Evolutionary conservation across 2,329 filamentous ascomycete genomes (phyloP).

Genomic region (Sclerotiophoma versabilis): DNA sequence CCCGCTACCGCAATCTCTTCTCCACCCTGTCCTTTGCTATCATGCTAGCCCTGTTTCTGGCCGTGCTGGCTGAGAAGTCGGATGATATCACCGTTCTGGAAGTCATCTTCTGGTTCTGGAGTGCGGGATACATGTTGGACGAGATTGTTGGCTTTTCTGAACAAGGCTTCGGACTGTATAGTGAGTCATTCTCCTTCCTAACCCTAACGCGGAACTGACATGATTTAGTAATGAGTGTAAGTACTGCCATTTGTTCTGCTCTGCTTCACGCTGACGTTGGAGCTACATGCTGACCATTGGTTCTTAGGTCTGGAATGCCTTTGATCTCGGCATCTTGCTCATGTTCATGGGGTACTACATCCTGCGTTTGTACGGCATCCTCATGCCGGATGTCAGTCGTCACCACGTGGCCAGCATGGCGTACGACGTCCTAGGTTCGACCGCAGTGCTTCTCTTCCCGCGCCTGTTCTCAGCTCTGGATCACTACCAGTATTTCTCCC

Average conservation of each 20-base stretch:
- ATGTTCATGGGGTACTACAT: slow-evolving; percentile 89
- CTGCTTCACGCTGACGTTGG: no score
- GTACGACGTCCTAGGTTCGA: slow-evolving; percentile 92
- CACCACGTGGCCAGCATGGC: slow-evolving; percentile 81
- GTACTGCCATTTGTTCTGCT: no score
- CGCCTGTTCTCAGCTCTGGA: slow-evolving; percentile 92
- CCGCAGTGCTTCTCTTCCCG: slow-evolving; percentile 87
- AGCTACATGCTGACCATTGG: no score
- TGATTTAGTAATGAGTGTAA: not conserved
- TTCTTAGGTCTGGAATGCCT: slow-evolving; percentile 80
- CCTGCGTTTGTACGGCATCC: slow-evolving; percentile 85
- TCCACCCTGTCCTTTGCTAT: slow-evolving; percentile 88
- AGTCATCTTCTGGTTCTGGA: slow-evolving; percentile 97
- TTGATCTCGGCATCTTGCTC: slow-evolving; percentile 87
- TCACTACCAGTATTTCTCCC: slow-evolving; percentile 95
- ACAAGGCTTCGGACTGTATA: slow-evolving; percentile 93
- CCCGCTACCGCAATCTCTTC: slow-evolving; percentile 88
- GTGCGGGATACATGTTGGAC: slow-evolving; percentile 94
- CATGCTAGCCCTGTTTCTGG: slow-evolving; percentile 82
- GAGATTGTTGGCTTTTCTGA: slow-evolving; percentile 96
- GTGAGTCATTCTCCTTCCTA: slow-evolving; percentile 67
- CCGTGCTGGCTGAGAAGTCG: slow-evolving; percentile 78
- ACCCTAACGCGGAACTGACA: slow-evolving; percentile 59
- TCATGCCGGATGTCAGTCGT: slow-evolving; percentile 74
- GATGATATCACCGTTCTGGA: slow-evolving; percentile 83